Base-by-base conservation (phyloP, 1,284 basidiomycete species). In the Inonotus hispidus region DNA sequence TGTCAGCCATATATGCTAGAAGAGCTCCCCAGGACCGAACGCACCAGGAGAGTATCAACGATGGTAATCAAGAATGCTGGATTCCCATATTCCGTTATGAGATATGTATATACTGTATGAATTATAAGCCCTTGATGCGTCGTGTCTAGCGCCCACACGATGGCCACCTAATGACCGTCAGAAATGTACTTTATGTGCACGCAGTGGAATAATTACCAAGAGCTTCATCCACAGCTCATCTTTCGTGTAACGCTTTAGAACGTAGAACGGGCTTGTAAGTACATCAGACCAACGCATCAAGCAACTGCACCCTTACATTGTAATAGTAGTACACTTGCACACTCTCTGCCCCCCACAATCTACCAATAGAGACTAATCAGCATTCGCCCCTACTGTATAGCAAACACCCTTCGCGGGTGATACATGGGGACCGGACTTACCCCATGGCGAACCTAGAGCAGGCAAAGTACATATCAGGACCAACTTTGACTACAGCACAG, bases 31-130 rank as follows among this genome's bases (percentile, higher is more conserved):
- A 5, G 13, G 10, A n/a, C 37, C 11, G 32, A n/a, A 60, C 53
- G 50, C 50, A 63, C 63, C 49, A 60, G 38, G 11, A 64, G 52
- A 13, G 59, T 61, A 29, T 53, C 38, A 13, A 62, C 63, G n/a
- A 64, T 56, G 7, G 25, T 23, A 3, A 23, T 53, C n/a, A 64
- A 41, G 53, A 55, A 56, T 14, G 21, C 53, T 1, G 58, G 53
- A 37, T 64, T 58, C 23, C 56, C 56, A 37, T 62, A 64, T 21
- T 62, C 45, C 14, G 60, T 59, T 14, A 64, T 43, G 41, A 64
- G 54, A 50, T 64, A 64, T 10, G 60, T 64, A 32, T 64, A 64
- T 19, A 60, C 60, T 11, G 56, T 56, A 53, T 64, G 63, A 4
- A 53, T 59, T 32, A 64, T 64, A 38, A 64, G 57, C 10, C 35